These are phyloP conservation scores for Caulochytrium protostelioides DNA, from an alignment of 371 early-diverging fungal species.

Conservation along the genomic window DNA sequence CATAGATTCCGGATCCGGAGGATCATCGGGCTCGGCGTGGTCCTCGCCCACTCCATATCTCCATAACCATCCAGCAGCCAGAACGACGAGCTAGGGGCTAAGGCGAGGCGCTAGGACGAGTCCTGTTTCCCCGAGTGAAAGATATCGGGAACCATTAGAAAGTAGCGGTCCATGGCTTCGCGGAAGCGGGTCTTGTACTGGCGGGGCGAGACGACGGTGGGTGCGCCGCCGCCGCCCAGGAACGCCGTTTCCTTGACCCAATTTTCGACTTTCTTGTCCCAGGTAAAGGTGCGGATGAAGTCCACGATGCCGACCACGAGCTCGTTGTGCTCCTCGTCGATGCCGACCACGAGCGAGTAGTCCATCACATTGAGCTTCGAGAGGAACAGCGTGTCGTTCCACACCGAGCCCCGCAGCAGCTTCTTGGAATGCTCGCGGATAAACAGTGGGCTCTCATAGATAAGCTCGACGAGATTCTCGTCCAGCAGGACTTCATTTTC, in stretches of 20 bases:
- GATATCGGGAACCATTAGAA: slow-evolving; percentile 49
- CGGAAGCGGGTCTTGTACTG: slow-evolving; percentile 79
- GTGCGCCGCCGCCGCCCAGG: slow-evolving; percentile 61
- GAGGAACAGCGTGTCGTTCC: slow-evolving; percentile 74
- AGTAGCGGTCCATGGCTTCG: slow-evolving; percentile 73
- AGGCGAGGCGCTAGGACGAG: too few relatives aligned
- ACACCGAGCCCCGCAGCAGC: slow-evolving; percentile 49
- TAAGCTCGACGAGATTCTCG: slow-evolving; percentile 69
- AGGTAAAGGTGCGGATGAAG: slow-evolving; percentile 85
- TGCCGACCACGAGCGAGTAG: slow-evolving; percentile 76
- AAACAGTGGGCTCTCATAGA: slow-evolving; percentile 62
- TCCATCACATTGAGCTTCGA: slow-evolving; percentile 80
- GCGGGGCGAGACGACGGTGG: slow-evolving; percentile 82
- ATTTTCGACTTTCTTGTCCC: slow-evolving; percentile 86
- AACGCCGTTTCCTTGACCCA: slow-evolving; percentile 82
- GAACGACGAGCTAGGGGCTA: too few relatives aligned
- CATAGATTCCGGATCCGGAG: too few relatives aligned
- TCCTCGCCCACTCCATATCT: too few relatives aligned
- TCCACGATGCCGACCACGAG: slow-evolving; percentile 87
- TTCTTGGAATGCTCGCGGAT: slow-evolving; percentile 67
- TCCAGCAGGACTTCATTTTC: slow-evolving; percentile 74
- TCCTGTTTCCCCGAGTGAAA: slow-evolving; percentile 6
- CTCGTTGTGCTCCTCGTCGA: slow-evolving; percentile 57
- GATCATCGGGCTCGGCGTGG: too few relatives aligned
- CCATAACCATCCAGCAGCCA: too few relatives aligned